Base-by-base conservation (phyloP, 1,284 basidiomycete genomes). In the Rhodotorula sp. region DNA sequence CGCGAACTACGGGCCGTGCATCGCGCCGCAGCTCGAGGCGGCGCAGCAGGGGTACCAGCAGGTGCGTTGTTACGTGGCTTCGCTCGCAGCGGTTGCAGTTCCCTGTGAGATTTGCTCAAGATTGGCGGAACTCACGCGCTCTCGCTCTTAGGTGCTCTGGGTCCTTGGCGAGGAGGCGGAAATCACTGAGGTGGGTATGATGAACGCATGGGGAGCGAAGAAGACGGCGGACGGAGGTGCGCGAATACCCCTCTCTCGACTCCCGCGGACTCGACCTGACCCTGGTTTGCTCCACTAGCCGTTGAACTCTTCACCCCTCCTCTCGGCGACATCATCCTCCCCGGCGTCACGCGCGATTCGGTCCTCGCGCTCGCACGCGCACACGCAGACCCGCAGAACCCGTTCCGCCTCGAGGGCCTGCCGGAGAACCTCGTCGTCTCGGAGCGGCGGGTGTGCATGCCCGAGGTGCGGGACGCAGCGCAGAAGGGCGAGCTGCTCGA, bases 1-100 rank as follows among this genome's bases (percentile, higher is more conserved):
- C 57, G 88, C 90, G 34, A 97, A 97, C 66, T 75, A 76, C 55
- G 75, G 70, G 4, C 79, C 79, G 46, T 90, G 89, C n/a, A 89
- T 96, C 39, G 86, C 92, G 32, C 67, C 71, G 46, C 95, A 97
- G 81, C 89, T 90, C 78, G 84, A 88, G 71, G 96, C 93, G n/a
- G 90, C 90, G 0, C 83, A 87, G 61, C 83, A 88, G 71, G 96
- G 96, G 22, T 98, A 97, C 81, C 88, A 88, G 53, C 97, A 99
- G 82, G 97, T 97, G 81, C 86, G 99, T 13, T 98, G 96, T 95
- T n/a, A n/a, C n/a, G n/a, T n/a, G n/a, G n/a, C n/a, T n/a, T n/a
- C n/a, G n/a, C n/a, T n/a, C n/a, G n/a, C n/a, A n/a, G n/a, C n/a
- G n/a, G n/a, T n/a, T n/a, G n/a, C n/a, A n/a, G 51, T 89, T 53